Percentiles rank a stretch among this genome's conserved stretches.
phyloP scores from a whole-genome alignment of 106 monocot species.

The Dendrobium nobile region DNA sequence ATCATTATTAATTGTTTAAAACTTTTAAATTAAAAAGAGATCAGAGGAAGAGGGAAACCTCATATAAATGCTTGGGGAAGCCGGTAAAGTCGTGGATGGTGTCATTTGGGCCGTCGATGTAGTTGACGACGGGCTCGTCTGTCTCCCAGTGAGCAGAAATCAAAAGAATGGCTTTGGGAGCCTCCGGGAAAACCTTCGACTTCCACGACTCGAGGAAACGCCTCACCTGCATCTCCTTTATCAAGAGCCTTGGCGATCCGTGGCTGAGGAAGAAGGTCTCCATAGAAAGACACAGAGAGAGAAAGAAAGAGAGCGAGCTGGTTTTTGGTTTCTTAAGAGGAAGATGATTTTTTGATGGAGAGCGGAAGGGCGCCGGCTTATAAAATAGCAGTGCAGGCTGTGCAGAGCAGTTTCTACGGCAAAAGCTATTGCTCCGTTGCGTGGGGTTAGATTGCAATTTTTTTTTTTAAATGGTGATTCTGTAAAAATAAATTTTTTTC shows the following conservation, averaged over 20 bases:
- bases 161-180: slow-evolving; percentile 61
- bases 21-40: not conserved
- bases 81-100: slow-evolving; percentile 89
- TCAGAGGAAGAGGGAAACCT: slow-evolving; percentile 19
- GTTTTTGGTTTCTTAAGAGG: not conserved
- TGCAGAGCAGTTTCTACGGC: too few species aligned
- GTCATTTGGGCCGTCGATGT: slow-evolving; percentile 31
- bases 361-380: too few species aligned
- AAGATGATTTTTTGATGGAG: too few species aligned
- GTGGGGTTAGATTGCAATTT: too few species aligned
- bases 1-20: too few species aligned
- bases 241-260: slow-evolving; percentile 68
- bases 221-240: slow-evolving; percentile 63
- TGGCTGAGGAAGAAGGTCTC: slow-evolving; percentile 91
- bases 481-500: too few species aligned
- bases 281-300: slow-evolving; percentile 22
- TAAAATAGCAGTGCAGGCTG: too few species aligned
- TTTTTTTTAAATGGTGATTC: too few species aligned
- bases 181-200: slow-evolving; percentile 16
- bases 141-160: slow-evolving; percentile 82
- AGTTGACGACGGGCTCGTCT: slow-evolving; percentile 44
- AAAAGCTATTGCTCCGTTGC: too few species aligned
- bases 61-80: slow-evolving; percentile 74
- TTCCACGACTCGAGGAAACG: slow-evolving; percentile 64
- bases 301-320: not conserved